Base-by-base conservation (phyloP, 2,329 filamentous ascomycete species). In the Claviceps fusiformis region DNA sequence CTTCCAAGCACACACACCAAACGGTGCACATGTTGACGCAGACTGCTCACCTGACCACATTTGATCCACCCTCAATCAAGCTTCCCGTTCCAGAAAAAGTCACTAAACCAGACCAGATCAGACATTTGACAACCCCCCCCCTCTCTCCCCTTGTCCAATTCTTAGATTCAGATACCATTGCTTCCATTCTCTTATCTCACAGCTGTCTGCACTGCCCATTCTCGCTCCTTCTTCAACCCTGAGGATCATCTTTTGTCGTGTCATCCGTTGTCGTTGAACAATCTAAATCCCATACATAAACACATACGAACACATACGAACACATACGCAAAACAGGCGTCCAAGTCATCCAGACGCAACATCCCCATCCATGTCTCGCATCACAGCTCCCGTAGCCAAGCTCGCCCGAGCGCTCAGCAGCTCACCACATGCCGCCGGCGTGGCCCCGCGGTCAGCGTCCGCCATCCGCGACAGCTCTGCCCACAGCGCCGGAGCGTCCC, bases 311-410 rank as follows among this genome's bases (percentile, higher is more conserved):
- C 13, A 11, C 37, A 17, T 19, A 19, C 19, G 19, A 19, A 19
- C 19, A 19, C 19, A 19, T 19, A 19, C 19, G 19, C 19, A 19
- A 19, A 19, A 19, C 19, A 19, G 19, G 19, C 19, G 19, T 19
- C 19, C 1, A 19, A 19, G 19, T 19, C 19, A 19, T 19, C 37
- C 37, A 41, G 37, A 17, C 11, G 37, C 10, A 29, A n/a, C 46
- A 48, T 33, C 5, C 3, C 19, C 24, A 17, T 29, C 43, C 56
- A 79, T 79, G 72, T 76, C 76, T 50, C 70, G 77, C 64, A 70
- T 79, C 58, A 74, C 75, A 17, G 71, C 73, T 49, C 74, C 76
- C 64, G 67, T 73, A 60, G 65, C 70, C 64, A 78, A 77, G 68
- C 70, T 79, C 63, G 59, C 74, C 60, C 72, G 76, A 59, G 69